phyloP scores from a whole-genome alignment of 192 early-diverging fungal genomes.

The Backusella sp. region DNA sequence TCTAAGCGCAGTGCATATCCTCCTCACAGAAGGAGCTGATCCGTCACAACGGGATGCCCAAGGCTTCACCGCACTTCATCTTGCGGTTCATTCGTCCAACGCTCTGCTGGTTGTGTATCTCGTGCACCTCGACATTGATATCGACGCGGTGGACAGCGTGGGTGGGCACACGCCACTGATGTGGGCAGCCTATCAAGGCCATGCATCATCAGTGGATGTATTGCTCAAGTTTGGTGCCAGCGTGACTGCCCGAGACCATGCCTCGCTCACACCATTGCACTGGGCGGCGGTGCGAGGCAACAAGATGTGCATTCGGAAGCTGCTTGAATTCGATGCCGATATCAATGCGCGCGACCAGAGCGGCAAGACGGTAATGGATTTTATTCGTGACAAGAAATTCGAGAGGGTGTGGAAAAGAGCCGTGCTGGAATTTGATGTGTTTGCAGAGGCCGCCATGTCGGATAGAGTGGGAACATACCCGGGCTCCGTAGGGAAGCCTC shows the following conservation, averaged over 20 bases:
- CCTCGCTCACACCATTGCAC: conserved; percentile 83
- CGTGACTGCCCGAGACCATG: conserved; percentile 66
- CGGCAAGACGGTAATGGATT: conserved; percentile 82
- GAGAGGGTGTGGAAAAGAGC: conserved; percentile 49
- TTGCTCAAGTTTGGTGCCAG: conserved; percentile 71
- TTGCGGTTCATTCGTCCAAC: conserved; percentile 83
- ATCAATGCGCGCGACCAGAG: conserved; percentile 61
- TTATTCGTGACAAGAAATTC: conserved; percentile 63
- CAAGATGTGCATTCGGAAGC: conserved; percentile 52
- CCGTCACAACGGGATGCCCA: conserved; percentile 72
- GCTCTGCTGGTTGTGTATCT: conserved; percentile 75
- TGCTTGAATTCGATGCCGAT: conserved; percentile 76
- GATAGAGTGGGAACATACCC: neutral
- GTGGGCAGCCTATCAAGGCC: conserved; percentile 93
- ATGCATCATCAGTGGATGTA: conserved; percentile 65
- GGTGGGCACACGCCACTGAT: conserved; percentile 87
- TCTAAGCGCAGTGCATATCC: conserved; percentile 66
- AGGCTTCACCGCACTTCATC: conserved; percentile 89
- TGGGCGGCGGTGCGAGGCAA: conserved; percentile 78
- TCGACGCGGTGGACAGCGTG: conserved; percentile 71
- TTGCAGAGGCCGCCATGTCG: conserved; percentile 21
- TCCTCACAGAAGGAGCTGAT: conserved; percentile 79
- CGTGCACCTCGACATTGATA: conserved; percentile 64
- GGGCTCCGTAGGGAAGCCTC: conserved; percentile 9
- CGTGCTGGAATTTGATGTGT: conserved; percentile 46